phyloP scores from a whole-genome alignment of 352 stramenopile genomes.

The Peronospora destructor region DNA sequence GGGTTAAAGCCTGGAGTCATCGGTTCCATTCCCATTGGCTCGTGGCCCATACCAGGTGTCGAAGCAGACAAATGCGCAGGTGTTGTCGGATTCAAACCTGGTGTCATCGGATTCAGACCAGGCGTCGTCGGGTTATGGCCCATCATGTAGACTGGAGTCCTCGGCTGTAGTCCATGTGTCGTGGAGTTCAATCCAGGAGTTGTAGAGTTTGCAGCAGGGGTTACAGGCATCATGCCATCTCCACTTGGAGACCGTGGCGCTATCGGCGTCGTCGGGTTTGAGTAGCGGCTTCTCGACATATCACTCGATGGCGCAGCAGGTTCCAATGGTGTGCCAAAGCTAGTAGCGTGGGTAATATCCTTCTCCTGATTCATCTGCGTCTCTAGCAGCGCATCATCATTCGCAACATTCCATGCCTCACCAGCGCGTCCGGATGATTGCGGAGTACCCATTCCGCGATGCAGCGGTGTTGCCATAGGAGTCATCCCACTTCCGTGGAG shows the following conservation, averaged over 20 bases:
- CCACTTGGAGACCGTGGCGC: slow-evolving; percentile 56
- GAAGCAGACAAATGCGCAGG: slow-evolving; percentile 62
- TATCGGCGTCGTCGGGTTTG: slow-evolving; percentile 44
- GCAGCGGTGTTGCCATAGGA: slow-evolving; percentile 81
- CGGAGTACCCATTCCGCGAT: slow-evolving; percentile 72
- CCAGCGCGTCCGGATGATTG: slow-evolving; percentile 48
- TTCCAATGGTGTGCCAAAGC: slow-evolving; percentile 77
- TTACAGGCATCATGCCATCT: slow-evolving; percentile 62
- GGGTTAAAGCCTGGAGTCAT: slow-evolving; percentile 86
- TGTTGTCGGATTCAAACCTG: slow-evolving; percentile 66
- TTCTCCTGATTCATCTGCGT: slow-evolving; percentile 87
- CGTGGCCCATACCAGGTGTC: slow-evolving; percentile 61
- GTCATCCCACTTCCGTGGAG: slow-evolving; percentile 81
- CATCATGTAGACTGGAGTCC: slow-evolving; percentile 73
- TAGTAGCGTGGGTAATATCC: slow-evolving; percentile 84
- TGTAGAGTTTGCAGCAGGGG: slow-evolving; percentile 58
- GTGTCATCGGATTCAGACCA: slow-evolving; percentile 74
- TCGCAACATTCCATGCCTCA: slow-evolving; percentile 83
- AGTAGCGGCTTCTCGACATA: slow-evolving; percentile 46
- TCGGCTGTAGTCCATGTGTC: slow-evolving; percentile 67
- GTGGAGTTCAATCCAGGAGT: slow-evolving; percentile 79
- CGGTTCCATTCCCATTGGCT: slow-evolving; percentile 72
- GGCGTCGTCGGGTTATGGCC: slow-evolving; percentile 73
- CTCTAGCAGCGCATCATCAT: slow-evolving; percentile 80
- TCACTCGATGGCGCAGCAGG: slow-evolving; percentile 63